phyloP scores from a whole-genome alignment of 1,284 basidiomycete species.

The Tilletia setariae region DNA sequence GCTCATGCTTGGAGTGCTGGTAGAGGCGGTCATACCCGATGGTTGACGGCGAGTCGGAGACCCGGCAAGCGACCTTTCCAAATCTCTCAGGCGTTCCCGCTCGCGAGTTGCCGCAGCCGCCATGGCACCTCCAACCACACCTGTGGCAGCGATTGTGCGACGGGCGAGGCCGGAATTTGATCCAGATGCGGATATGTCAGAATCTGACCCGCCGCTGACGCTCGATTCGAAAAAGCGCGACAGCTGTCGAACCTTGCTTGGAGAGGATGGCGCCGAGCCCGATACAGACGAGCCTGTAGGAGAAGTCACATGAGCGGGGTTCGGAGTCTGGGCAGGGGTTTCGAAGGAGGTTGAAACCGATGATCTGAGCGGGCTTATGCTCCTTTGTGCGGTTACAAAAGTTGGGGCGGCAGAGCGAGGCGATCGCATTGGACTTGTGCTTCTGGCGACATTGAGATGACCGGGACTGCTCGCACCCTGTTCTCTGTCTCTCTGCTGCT shows the following conservation, averaged over 20 bases:
- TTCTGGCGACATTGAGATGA: neutral
- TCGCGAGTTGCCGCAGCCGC: slow-evolving; percentile 2
- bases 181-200: neutral
- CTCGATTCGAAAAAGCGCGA: slow-evolving; percentile 14
- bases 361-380: slow-evolving; percentile 5
- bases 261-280: neutral
- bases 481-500: slow-evolving; percentile 7
- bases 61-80: slow-evolving; percentile 7
- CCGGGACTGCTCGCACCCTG: neutral
- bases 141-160: slow-evolving; percentile 1
- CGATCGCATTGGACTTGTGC: neutral
- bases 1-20: neutral
- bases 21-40: neutral
- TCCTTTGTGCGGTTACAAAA: neutral
- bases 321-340: neutral
- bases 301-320: neutral
- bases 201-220: slow-evolving; percentile 2
- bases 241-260: slow-evolving; percentile 12
- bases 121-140: slow-evolving; percentile 8
- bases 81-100: neutral
- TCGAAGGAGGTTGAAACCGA: neutral
- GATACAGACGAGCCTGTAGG: neutral
- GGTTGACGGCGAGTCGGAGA: slow-evolving; percentile 8
- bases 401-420: neutral
- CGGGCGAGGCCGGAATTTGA: neutral